Percentiles rank a stretch among this genome's conserved stretches.
These are phyloP conservation scores for Boletellus sp. DNA, from an alignment of 768 basidiomycete species.

Conservation along the genomic window DNA sequence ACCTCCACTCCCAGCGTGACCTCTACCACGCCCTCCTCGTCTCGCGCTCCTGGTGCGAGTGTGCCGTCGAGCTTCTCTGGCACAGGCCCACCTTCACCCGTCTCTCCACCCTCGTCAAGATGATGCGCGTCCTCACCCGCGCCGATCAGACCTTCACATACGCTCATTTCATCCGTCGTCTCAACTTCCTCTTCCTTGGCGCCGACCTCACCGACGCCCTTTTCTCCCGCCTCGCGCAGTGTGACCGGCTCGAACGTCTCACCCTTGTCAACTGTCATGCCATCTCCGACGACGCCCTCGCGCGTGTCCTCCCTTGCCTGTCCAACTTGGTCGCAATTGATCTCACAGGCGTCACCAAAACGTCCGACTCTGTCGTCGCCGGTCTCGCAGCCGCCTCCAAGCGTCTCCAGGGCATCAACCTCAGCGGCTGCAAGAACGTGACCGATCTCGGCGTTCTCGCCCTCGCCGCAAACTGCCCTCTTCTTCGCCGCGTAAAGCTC, in stretches of 20 bases:
- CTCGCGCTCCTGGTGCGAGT: conserved; percentile 91
- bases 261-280: conserved; percentile 77
- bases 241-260: conserved; percentile 81
- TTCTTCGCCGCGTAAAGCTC: conserved; percentile 87
- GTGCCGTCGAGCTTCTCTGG: conserved; percentile 93
- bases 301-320: conserved; percentile 62
- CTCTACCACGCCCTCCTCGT: conserved; percentile 75
- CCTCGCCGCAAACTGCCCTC: conserved; percentile 68
- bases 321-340: conserved; percentile 84
- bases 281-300: conserved; percentile 62
- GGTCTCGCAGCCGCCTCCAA: conserved; percentile 66
- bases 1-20: conserved; percentile 71
- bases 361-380: conserved; percentile 67
- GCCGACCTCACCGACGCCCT: conserved; percentile 68
- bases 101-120: conserved; percentile 66
- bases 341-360: conserved; percentile 66
- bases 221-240: conserved; percentile 66
- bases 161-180: conserved; percentile 79
- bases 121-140: conserved; percentile 66
- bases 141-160: conserved; percentile 82
- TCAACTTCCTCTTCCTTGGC: conserved; percentile 80
- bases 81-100: conserved; percentile 79
- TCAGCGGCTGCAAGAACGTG: conserved; percentile 77
- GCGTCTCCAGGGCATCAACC: conserved; percentile 88
- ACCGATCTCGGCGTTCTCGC: conserved; percentile 75